These are phyloP conservation scores for Medicago ruthenica DNA, from an alignment of 306 rosid species.

Conservation along the genomic window DNA sequence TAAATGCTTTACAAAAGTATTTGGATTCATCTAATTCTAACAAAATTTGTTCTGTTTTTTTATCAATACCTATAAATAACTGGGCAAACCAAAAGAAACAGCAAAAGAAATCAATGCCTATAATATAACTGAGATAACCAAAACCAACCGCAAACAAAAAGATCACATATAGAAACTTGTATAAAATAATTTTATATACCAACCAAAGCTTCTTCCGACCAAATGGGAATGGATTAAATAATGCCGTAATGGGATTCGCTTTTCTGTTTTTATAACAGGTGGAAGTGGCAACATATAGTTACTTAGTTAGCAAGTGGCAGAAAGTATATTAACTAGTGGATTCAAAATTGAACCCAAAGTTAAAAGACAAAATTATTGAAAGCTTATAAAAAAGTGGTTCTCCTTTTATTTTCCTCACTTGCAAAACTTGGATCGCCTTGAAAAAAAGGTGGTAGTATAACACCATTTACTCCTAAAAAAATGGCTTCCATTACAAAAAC, in stretches of 20 bases:
- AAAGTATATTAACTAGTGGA: background rate
- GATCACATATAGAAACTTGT: no score
- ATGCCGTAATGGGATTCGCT: background rate
- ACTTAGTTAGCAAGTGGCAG: background rate
- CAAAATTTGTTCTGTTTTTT: no score
- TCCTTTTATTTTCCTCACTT: background rate
- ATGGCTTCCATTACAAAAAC: slow-evolving; percentile 12
- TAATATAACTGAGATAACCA: no score
- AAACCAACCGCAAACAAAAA: no score
- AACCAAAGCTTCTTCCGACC: background rate
- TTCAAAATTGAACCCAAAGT: slow-evolving; percentile 13
- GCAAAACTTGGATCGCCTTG: slow-evolving; percentile 7
- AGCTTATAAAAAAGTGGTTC: slow-evolving; percentile 17
- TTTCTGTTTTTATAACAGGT: background rate
- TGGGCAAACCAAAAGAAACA: no score
- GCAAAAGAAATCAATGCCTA: no score
- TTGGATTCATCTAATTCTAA: no score
- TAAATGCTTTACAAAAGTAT: no score
- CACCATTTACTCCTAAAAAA: slow-evolving; percentile 15
- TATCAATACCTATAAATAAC: no score
- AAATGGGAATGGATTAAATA: background rate
- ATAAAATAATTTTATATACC: no score
- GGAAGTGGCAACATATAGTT: slow-evolving; percentile 25
- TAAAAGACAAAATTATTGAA: background rate
- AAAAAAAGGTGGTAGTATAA: slow-evolving; percentile 5